phyloP scores from a whole-genome alignment of 2,329 filamentous ascomycete species.

The Dothiorella sarmentorum region DNA sequence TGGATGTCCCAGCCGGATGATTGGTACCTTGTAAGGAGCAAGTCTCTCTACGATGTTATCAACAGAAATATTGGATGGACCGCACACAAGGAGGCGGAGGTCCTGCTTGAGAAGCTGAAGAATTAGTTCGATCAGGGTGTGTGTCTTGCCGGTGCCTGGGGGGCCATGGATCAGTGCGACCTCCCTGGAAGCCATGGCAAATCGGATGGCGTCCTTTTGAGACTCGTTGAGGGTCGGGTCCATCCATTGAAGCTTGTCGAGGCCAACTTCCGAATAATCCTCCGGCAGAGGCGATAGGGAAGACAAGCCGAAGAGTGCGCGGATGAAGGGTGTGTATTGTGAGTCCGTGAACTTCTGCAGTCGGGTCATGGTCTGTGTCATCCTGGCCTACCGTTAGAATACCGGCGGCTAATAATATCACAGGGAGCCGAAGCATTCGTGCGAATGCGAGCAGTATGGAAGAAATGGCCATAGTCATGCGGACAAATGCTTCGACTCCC shows the following conservation, averaged over 20 bases:
- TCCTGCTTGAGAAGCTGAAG: slow-evolving; percentile 77
- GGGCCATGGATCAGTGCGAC: slow-evolving; percentile 91
- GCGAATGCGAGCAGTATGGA: no score
- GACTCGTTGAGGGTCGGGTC: slow-evolving; percentile 58
- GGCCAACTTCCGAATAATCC: slow-evolving; percentile 42
- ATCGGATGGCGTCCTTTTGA: slow-evolving; percentile 65
- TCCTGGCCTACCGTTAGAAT: slow-evolving; percentile 37
- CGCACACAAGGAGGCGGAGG: slow-evolving; percentile 82
- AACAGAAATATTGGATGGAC: slow-evolving; percentile 93
- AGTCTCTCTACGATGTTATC: slow-evolving; percentile 97
- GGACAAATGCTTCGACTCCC: no score
- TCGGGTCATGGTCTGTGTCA: slow-evolving; percentile 62
- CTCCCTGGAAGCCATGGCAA: slow-evolving; percentile 77
- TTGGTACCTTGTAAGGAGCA: slow-evolving; percentile 76
- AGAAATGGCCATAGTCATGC: no score
- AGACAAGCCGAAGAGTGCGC: slow-evolving; percentile 58
- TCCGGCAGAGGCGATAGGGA: slow-evolving; percentile 49
- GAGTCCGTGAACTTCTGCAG: slow-evolving; percentile 55
- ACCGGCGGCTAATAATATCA: not conserved
- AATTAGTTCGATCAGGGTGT: slow-evolving; percentile 92
- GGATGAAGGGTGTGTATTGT: slow-evolving; percentile 57
- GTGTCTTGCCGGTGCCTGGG: slow-evolving; percentile 94
- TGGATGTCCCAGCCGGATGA: slow-evolving; percentile 88
- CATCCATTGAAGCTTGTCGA: slow-evolving; percentile 50
- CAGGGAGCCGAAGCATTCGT: no score